phyloP scores from a whole-genome alignment of 306 rosid genomes.

The Acacia crassicarpa region DNA sequence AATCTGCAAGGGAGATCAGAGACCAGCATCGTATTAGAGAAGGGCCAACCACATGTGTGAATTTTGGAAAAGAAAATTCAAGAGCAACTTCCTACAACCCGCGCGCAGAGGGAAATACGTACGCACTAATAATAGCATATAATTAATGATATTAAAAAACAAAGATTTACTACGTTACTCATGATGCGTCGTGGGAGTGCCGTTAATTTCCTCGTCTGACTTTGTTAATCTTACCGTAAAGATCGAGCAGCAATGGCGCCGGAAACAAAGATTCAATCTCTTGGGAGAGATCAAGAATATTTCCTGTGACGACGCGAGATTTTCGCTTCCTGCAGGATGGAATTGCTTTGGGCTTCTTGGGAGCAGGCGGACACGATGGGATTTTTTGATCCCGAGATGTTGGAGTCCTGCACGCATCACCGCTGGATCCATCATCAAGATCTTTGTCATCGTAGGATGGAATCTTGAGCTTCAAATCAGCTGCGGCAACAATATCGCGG shows the following conservation, averaged over 20 bases:
- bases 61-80: neutral
- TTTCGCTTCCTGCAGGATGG: constrained; percentile 36
- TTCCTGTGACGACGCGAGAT: constrained; percentile 5
- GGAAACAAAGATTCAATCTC: constrained; percentile 46
- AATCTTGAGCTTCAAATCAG: constrained; percentile 34
- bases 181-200: neutral
- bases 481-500: neutral
- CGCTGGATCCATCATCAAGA: neutral
- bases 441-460: constrained; percentile 26
- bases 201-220: constrained; percentile 32
- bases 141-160: neutral
- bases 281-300: constrained; percentile 35
- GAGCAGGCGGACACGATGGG: constrained; percentile 68
- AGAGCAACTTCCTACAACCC: neutral
- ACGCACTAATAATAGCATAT: neutral
- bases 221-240: constrained; percentile 43
- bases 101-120: neutral
- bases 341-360: constrained; percentile 49
- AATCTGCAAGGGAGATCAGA: neutral
- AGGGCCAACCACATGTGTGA: neutral
- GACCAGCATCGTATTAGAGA: neutral
- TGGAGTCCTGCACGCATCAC: constrained; percentile 71
- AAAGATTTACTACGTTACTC: neutral
- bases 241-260: constrained; percentile 37
- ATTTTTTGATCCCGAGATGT: constrained; percentile 55